Base-by-base conservation (phyloP, 768 basidiomycete genomes). In the Boletus rubescentipes region DNA sequence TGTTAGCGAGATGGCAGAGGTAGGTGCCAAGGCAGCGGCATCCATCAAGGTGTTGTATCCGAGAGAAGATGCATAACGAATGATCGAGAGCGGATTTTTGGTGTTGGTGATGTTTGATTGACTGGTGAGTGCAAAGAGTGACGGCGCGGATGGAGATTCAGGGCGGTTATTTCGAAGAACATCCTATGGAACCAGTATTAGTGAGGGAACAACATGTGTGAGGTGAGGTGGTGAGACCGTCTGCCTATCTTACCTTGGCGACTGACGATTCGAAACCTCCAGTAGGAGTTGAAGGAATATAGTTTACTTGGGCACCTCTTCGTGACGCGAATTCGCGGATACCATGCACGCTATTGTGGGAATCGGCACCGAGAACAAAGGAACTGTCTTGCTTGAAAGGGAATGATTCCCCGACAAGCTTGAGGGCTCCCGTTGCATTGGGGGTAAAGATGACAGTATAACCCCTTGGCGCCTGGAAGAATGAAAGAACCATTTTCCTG, bases 301-400 rank as follows among this genome's bases (percentile, higher is more conserved):
- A 93, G 41, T 74, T 73, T 16, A 86, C 79, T 31, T 73, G 66
- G 5, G 85, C 82, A 12, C 85, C 83, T 39, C 77, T 76, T 53
- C 72, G 69, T 14, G 66, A 64, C 0, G 89, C 89, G 62, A 82
- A 93, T 70, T 87, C 78, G 38, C 91, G 79, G 54, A 92, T 87
- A 10, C 90, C 90, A 60, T 92, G 86, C 18, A 92, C 84, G 57
- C 88, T 91, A 63, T 91, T 92, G 67, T 93, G 91, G 7, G 88
- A 86, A 69, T 93, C 91, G 15, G 79, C 77, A 20, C 86, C 81
- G 51, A 93, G 82, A 46, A 93, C 79, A 62, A 84, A 85, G 42
- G 69, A 70, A 46, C 84, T 80, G n/a, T 75, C 79, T 36, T 72
- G 72, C 5, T 65, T 67, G 63, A 91, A 93, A 0, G 87, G 88